These are phyloP conservation scores for Magnolia changhungtana DNA, from an alignment of 164 flowering plant species.

Conservation along the genomic window DNA sequence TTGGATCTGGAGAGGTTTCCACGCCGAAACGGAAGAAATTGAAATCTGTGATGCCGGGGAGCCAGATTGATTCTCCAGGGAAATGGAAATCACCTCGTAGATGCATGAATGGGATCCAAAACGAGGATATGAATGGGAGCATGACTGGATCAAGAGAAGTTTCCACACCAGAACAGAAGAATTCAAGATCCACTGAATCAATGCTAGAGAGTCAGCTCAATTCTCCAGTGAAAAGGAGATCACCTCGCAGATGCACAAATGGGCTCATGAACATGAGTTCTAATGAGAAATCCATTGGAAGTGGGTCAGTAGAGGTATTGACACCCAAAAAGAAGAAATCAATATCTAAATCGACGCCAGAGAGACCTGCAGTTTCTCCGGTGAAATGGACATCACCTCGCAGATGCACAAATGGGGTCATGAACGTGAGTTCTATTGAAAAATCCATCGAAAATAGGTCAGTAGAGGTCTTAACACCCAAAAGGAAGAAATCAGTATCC, in stretches of 20 bases:
- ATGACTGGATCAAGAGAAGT: background rate
- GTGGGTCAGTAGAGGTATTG: background rate
- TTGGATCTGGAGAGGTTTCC: background rate
- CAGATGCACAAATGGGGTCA: conserved; percentile 28
- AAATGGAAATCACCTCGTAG: conserved; percentile 2
- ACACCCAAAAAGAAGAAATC: background rate
- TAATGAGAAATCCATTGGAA: background rate
- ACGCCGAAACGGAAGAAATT: background rate
- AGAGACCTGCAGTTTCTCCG: conserved; percentile 14
- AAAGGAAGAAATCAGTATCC: background rate
- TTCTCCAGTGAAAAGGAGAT: conserved; percentile 43
- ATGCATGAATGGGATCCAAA: background rate
- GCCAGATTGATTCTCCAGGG: background rate
- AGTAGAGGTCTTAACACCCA: background rate
- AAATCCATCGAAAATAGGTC: background rate
- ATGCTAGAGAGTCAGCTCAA: background rate
- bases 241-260: conserved; percentile 56
- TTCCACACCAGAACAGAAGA: background rate
- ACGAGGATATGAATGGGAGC: background rate
- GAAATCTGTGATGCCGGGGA: background rate
- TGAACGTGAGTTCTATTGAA: background rate
- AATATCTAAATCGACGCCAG: background rate
- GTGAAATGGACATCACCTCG: conserved; percentile 63
- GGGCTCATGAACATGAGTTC: conserved; percentile 23
- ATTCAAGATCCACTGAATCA: background rate